Evolutionary conservation across 75 land plant genomes (phyloP), one percentile per base, ranked within the genome.

Genomic region (Ceratopteris richardii): DNA sequence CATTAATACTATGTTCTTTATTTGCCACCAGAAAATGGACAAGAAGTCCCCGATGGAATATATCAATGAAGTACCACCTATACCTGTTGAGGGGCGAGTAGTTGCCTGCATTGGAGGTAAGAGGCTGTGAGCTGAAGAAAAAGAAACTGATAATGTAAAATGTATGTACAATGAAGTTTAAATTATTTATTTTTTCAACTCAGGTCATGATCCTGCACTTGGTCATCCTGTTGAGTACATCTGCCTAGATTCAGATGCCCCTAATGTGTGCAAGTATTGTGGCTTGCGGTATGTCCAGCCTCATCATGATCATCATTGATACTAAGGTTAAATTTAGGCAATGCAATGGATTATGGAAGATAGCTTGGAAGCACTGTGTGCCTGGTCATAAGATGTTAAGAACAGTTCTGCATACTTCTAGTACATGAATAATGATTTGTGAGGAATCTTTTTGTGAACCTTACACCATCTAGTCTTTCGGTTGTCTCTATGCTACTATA

Each of bases 1-100:
- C n/a, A n/a, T n/a, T n/a, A n/a, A n/a, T n/a, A n/a, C n/a, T n/a
- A n/a, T n/a, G n/a, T n/a, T n/a, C n/a, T n/a, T n/a, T n/a, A n/a
- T n/a, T 21, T 21, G 57, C n/a, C 19, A 61, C 5, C 57, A 90
- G 96, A 82, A 79, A 31, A 70, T 75, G 25, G 86, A 84, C 36
- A 88, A 76, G 75, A 92, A 89, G 63, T 93, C 98, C n/a, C 98
- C 98, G 1, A 93, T 93, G 98, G 84, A 93, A 71, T 62, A 89
- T 68, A 93, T 93, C 39, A 77, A 71, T 70, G 98, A 93, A 75
- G 90, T 93, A 14, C 90, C 98, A 51, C 96, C 96, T 0, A 89
- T 93, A 28, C 77, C 85, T 56, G 98, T 89, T 9, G 78, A 85
- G 42, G 87, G 72, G 13, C 73, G 96, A 51, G 82, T 93, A 58